Conservation (phyloP, 805 yeast genomes). For the Ogataea trehalophila region DNA sequence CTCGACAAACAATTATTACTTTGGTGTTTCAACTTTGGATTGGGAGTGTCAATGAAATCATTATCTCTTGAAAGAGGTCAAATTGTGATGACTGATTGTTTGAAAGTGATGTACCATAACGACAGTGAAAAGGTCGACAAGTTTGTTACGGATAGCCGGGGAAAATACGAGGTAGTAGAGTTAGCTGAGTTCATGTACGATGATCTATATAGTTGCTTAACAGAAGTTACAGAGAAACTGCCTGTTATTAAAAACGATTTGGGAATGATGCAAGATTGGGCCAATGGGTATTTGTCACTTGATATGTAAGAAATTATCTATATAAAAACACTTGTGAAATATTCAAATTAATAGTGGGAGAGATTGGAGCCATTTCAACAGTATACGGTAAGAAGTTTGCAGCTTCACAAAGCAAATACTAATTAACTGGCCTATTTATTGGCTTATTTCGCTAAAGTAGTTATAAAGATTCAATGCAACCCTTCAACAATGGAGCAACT, state of each 20-base stretch:
- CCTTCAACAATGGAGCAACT: conserved; percentile 60
- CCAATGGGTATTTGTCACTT: conserved; percentile 23
- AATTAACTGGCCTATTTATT: no score
- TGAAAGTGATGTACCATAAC: conserved; percentile 43
- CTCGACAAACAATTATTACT: conserved; percentile 17
- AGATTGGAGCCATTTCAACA: no score
- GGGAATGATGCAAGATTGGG: conserved; percentile 25
- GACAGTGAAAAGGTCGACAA: conserved; percentile 24
- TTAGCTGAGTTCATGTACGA: conserved; percentile 36
- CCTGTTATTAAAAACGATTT: conserved; percentile 27
- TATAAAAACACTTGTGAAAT: no score
- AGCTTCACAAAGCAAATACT: no score
- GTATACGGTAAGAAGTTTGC: no score
- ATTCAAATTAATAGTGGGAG: no score
- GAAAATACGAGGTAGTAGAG: conserved; percentile 15
- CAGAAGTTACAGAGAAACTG: conserved; percentile 24
- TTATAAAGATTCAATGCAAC: conserved; percentile 4
- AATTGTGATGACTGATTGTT: conserved; percentile 20
- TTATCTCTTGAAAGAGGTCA: neutral
- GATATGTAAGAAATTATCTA: conserved; percentile 3
- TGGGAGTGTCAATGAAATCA: conserved; percentile 19
- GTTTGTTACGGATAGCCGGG: conserved; percentile 19
- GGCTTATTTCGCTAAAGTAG: no score
- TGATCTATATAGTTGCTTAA: conserved; percentile 27
- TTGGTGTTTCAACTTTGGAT: conserved; percentile 50